Conservation (phyloP, 352 stramenopile species). For the Peronospora farinosa region DNA sequence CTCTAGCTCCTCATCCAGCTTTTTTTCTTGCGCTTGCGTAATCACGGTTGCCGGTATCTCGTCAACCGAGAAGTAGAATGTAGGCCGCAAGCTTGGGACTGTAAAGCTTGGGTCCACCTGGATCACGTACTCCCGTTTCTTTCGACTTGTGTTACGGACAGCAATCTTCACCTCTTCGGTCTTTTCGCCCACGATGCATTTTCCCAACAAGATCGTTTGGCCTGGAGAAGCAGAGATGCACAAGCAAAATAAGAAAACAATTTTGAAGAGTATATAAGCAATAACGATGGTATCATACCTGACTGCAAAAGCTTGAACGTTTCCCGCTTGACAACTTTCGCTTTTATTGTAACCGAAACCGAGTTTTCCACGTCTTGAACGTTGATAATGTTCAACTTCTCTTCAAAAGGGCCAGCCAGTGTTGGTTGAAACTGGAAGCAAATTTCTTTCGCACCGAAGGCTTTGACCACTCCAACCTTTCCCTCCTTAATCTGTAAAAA, state of each 20-base stretch:
- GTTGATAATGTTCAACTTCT: constrained; percentile 86
- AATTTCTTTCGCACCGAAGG: constrained; percentile 85
- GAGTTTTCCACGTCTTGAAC: constrained; percentile 86
- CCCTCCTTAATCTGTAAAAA: constrained; percentile 88
- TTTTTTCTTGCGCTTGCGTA: constrained; percentile 87
- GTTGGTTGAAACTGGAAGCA: constrained; percentile 86
- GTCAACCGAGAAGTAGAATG: constrained; percentile 80
- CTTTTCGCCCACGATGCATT: constrained; percentile 77
- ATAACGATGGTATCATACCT: constrained; percentile 32
- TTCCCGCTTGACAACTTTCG: constrained; percentile 83
- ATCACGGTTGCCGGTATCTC: constrained; percentile 77
- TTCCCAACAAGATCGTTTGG: constrained; percentile 78
- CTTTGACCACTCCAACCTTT: constrained; percentile 79
- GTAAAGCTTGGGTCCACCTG: constrained; percentile 75
- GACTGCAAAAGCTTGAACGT: constrained; percentile 87
- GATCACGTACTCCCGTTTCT: constrained; percentile 85
- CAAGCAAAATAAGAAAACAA: neutral
- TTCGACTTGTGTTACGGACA: constrained; percentile 83
- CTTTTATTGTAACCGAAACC: constrained; percentile 85
- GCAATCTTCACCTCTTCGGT: constrained; percentile 81
- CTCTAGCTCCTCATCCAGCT: constrained; percentile 85
- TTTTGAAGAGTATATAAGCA: neutral
- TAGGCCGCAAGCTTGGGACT: constrained; percentile 53
- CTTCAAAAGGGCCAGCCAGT: constrained; percentile 80
- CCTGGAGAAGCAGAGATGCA: constrained; percentile 28